Base-by-base conservation (phyloP, 208 protist species). In the Leishmania turanica region DNA sequence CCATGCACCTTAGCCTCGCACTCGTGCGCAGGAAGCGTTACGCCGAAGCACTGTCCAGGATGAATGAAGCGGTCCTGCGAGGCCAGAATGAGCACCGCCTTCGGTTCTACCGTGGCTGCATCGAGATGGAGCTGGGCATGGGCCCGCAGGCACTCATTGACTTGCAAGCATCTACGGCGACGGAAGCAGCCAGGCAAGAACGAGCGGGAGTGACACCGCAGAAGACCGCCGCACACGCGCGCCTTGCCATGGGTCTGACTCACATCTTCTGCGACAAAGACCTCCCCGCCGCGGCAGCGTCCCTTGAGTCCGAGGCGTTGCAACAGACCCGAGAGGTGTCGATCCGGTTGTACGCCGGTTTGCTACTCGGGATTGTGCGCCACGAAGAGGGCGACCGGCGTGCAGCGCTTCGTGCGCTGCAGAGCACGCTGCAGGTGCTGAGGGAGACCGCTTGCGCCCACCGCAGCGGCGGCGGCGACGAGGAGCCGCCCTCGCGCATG, bases 31-130 rank as follows among this genome's bases (percentile, higher is more conserved):
- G 93, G 24, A 81, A 86, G 37, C 45, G 84, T 17, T 80, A 81
- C 79, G 70, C 79, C 45, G 93, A 97, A 4, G 89, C 96, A 27
- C 79, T 97, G 24, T 82, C 87, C 31, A 84, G 92, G 53, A 94
- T 98, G 82, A 91, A 87, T 45, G 87, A 92, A 51, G 95, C 95
- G 53, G 79, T 97, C 1, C 80, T 89, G 62, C 86, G 88, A 31
- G 82, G 90, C 31, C 49, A 54, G 15, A 79, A 91, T 27, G 89
- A 91, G 51, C 72, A 87, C 3, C 47, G 86, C 24, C 83, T 95
- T 24, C 90, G 93, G 75, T 97, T 97, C 65, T 97, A 92, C 80
- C 86, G 93, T 58, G 92, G 89, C 49, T 93, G 92, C 75, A 81
- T 91, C n/a, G 78, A 89, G 70, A 76, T 97, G 3, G 77, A 90